These are phyloP conservation scores for Aspergillus ustus DNA, from an alignment of 2,329 filamentous ascomycete species.

Conservation along the genomic window DNA sequence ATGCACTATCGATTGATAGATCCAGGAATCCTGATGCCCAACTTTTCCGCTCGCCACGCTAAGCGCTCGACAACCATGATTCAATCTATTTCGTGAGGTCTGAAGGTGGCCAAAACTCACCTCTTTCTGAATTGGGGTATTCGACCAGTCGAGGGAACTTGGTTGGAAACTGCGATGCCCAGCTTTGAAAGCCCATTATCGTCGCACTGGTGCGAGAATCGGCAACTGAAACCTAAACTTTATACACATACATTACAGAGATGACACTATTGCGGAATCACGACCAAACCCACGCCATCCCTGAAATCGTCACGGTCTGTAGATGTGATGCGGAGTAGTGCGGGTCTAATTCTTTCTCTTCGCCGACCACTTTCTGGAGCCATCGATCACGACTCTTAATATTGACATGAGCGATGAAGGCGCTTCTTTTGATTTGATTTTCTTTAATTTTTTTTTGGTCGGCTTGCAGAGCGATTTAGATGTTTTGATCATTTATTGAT, in stretches of 20 bases:
- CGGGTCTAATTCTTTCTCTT: neutral
- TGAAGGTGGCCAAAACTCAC: constrained; percentile 2
- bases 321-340: neutral
- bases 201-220: neutral
- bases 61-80: neutral
- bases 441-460: neutral
- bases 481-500: neutral
- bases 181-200: neutral
- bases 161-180: neutral
- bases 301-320: neutral
- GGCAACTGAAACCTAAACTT: neutral
- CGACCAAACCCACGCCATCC: neutral
- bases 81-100: constrained; percentile 2
- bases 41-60: neutral
- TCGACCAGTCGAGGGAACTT: neutral
- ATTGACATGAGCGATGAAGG: neutral
- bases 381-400: neutral
- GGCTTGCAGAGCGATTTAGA: neutral
- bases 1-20: constrained; percentile 25
- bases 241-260: neutral
- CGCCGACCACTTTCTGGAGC: neutral
- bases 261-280: neutral
- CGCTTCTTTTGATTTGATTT: neutral
- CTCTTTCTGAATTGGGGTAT: neutral
- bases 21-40: constrained; percentile 12